These are phyloP conservation scores for Medicago arabica DNA, from an alignment of 306 rosid genomes.

Conservation along the genomic window DNA sequence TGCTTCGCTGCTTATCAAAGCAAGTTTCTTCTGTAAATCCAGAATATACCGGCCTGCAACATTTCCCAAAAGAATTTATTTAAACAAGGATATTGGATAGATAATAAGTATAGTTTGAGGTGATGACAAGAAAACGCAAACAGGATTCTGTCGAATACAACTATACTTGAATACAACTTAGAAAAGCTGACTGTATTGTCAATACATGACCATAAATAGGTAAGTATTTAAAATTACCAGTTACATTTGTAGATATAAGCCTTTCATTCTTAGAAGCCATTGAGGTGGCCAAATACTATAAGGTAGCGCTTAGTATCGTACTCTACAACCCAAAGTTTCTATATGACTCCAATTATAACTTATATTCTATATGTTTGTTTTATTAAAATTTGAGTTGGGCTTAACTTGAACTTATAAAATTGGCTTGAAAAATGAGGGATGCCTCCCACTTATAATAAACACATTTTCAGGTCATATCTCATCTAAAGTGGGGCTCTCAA, in stretches of 20 bases:
- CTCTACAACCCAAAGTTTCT: background rate
- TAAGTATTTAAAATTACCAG: background rate
- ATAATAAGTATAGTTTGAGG: conserved; percentile 20
- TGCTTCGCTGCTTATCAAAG: conserved; percentile 78
- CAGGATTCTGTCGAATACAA: conserved; percentile 17
- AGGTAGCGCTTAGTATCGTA: background rate
- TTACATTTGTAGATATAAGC: background rate
- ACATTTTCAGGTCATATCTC: too few species aligned
- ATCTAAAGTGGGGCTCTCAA: too few species aligned
- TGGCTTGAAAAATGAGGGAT: too few species aligned
- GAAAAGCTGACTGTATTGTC: background rate
- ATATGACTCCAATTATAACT: conserved; percentile 8
- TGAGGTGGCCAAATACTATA: background rate
- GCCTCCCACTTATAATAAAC: too few species aligned
- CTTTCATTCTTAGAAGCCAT: conserved; percentile 16
- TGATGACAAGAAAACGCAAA: conserved; percentile 13
- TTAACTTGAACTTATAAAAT: too few species aligned
- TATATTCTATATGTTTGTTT: background rate
- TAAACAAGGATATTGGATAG: background rate
- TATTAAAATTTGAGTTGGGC: too few species aligned
- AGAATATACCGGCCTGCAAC: conserved; percentile 86
- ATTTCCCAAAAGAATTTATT: conserved; percentile 33
- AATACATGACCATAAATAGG: conserved; percentile 5
- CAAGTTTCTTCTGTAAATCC: conserved; percentile 92
- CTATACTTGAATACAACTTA: background rate